Base-by-base conservation (phyloP, 371 early-diverging fungal species). In the Mucor saturninus region DNA sequence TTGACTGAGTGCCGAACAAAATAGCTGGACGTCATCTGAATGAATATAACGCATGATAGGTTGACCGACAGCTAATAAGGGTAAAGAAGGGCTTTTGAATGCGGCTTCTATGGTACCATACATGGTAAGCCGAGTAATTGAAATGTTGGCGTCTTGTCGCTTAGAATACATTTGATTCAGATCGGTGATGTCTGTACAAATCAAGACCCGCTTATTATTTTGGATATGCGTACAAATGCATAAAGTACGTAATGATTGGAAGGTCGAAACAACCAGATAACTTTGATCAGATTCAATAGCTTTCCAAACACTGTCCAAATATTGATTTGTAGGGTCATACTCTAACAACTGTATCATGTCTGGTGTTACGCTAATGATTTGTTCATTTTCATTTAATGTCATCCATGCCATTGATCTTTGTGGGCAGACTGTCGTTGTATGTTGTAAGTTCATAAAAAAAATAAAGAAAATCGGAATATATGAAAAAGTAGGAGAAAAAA, bases 1-100 rank as follows among this genome's bases (percentile, higher is more conserved):
- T 39, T 59, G 28, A 8, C 43, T 66, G 4, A 64, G 37, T 14
- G 57, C 61, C 11, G 61, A 53, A 32, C 71, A 71, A 37, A 71
- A 64, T 5, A n/a, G 38, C 21, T 60, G 60, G 3, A 67, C 48
- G 43, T 71, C 71, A 49, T 71, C 67, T 13, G 63, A 55, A 45
- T 67, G 67, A n/a, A 71, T 59, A 42, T 62, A 67, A 0, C 67
- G 67, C 71, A 71, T 71, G 50, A 71, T 51, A 14, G 71, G 71
- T 40, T 61, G 63, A 8, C 71, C 71, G 1, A 71, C 35, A 9
- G 49, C 39, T 14, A 43, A 29, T 13, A 21, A 15, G 21, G 50
- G 32, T 30, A 30, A 50, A 7, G 39, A 9, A 38, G 54, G 43
- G 14, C n/a, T 46, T 46, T 40, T 46, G 40, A 64, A 61, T 15